These are phyloP conservation scores for Ascosphaera acerosa DNA, from an alignment of 2,329 filamentous ascomycete species.

Conservation along the genomic window DNA sequence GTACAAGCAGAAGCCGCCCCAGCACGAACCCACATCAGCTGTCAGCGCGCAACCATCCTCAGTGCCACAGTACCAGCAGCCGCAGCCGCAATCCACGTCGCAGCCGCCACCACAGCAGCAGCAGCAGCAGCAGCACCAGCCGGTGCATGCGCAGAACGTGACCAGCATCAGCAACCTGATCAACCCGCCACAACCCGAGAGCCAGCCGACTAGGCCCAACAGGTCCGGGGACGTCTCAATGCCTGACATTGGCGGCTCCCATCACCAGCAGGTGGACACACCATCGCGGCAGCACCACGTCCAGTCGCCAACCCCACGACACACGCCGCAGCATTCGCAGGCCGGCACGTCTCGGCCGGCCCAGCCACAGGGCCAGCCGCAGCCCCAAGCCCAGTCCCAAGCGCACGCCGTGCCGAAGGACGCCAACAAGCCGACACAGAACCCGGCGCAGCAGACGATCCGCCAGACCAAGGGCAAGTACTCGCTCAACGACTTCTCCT, in stretches of 20 bases:
- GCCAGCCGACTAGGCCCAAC: slow-evolving; percentile 13
- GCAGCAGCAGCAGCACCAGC: slow-evolving; percentile 19
- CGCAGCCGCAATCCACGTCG: slow-evolving; percentile 12
- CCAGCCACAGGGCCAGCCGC: too few relatives aligned
- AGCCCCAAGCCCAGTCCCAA: too few relatives aligned
- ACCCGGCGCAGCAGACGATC: slow-evolving; percentile 9
- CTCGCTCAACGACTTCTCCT: slow-evolving; percentile 67
- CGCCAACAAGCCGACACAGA: slow-evolving; percentile 12
- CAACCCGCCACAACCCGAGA: slow-evolving; percentile 33
- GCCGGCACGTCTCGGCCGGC: too few relatives aligned
- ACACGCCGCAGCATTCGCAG: background rate
- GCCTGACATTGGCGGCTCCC: background rate
- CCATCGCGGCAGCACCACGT: slow-evolving; percentile 3
- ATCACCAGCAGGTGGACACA: slow-evolving; percentile 5
- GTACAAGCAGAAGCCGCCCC: too few relatives aligned
- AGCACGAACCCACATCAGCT: too few relatives aligned
- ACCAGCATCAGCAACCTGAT: slow-evolving; percentile 69
- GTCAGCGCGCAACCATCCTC: too few relatives aligned
- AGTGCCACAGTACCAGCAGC: too few relatives aligned
- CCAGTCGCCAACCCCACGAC: background rate
- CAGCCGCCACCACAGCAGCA: slow-evolving; percentile 13
- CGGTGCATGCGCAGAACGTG: slow-evolving; percentile 31
- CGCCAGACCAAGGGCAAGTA: slow-evolving; percentile 93
- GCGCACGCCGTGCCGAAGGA: slow-evolving; percentile 4
- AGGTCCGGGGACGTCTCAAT: background rate